phyloP scores from a whole-genome alignment of 306 rosid species.

The Glycine latifolia region DNA sequence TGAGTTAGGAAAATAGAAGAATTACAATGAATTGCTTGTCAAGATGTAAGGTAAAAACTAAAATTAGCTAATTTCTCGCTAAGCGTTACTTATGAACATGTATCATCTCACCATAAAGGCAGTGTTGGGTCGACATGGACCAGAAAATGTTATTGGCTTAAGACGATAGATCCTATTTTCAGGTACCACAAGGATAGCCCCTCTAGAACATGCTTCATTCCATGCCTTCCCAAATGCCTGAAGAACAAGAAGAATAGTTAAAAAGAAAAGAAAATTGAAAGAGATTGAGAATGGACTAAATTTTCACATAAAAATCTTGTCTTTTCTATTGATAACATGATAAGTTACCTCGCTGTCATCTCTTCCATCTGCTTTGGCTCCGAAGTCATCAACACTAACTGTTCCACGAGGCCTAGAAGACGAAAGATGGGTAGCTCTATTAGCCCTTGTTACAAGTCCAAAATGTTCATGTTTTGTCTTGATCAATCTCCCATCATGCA shows the following conservation, averaged over 20 bases:
- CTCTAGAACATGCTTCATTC: conserved; percentile 72
- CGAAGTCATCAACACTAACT: conserved; percentile 70
- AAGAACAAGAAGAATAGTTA: not conserved
- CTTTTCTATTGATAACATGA: conserved; percentile 32
- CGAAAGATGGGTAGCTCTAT: not conserved
- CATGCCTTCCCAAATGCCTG: conserved; percentile 83
- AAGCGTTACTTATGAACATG: not conserved
- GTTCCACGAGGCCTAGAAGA: conserved; percentile 31
- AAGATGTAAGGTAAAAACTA: not conserved
- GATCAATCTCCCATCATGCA: conserved; percentile 51
- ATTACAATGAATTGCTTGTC: not conserved
- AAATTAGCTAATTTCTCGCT: not conserved
- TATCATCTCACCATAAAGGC: conserved; percentile 64
- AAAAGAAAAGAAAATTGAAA: not conserved
- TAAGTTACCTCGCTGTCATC: conserved; percentile 65
- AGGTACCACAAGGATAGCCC: conserved; percentile 64
- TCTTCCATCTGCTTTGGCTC: conserved; percentile 70
- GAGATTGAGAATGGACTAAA: not conserved
- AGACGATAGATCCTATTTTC: conserved; percentile 55
- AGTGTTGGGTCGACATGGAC: conserved; percentile 73
- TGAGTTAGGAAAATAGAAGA: not conserved
- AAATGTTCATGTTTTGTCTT: conserved; percentile 49
- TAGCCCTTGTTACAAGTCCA: conserved; percentile 34
- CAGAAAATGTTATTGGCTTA: conserved; percentile 76
- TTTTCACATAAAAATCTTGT: not conserved